Evolutionary conservation across 805 yeast species (phyloP).

Genomic region (Danielia reshetovae): DNA sequence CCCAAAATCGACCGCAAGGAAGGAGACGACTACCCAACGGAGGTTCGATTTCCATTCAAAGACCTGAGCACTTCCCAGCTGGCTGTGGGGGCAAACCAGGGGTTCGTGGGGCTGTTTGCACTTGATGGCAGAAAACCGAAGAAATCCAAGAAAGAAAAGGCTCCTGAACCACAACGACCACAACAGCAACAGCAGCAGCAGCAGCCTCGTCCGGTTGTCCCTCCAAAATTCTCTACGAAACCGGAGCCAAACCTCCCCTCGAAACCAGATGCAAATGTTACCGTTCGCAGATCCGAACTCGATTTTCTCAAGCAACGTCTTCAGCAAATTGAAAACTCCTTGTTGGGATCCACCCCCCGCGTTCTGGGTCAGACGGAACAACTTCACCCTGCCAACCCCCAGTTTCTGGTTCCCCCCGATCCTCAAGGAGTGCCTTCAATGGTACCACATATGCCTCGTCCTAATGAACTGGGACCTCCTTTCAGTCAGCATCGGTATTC

Average conservation of each 20-base stretch:
- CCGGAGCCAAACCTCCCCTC: not conserved
- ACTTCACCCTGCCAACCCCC: not conserved
- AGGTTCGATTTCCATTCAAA: constrained; percentile 5
- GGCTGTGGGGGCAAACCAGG: not conserved
- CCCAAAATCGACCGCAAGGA: constrained; percentile 4
- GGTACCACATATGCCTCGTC: not conserved
- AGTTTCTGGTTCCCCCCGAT: not conserved
- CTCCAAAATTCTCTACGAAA: no score
- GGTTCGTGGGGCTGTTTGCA: constrained; percentile 1
- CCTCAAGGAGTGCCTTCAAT: not conserved
- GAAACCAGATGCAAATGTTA: not conserved
- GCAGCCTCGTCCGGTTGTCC: no score
- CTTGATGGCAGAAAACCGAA: not conserved
- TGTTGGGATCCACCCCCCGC: constrained; percentile 1
- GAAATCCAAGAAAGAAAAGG: not conserved
- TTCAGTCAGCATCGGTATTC: not conserved
- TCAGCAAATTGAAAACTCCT: constrained; percentile 13
- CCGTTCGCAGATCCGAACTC: constrained; percentile 10
- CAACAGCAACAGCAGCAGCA: no score
- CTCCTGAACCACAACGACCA: no score
- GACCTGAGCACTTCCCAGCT: not conserved
- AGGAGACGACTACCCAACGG: constrained; percentile 9
- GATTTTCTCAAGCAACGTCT: constrained; percentile 15
- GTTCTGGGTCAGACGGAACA: not conserved
- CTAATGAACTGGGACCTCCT: not conserved